Conservation (phyloP, 495 filamentous ascomycete species). For the Podospora appendiculata region DNA sequence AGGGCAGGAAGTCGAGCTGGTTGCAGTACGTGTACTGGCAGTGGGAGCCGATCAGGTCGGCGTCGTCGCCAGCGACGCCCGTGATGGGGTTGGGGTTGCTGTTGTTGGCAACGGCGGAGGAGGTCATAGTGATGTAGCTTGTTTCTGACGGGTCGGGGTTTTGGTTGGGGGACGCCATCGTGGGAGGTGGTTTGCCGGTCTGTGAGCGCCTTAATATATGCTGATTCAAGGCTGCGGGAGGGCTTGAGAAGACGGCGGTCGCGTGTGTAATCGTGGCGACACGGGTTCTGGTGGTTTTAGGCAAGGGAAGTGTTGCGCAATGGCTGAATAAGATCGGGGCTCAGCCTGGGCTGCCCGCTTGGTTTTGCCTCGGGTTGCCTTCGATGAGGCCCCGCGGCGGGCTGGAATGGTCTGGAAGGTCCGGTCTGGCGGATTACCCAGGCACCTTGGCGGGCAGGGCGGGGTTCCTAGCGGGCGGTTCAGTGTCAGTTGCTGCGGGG, state of each 20-base stretch:
- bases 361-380: no score
- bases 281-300: no score
- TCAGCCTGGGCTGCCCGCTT: no score
- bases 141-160: slow-evolving; percentile 24
- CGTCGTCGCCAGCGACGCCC: slow-evolving; percentile 44
- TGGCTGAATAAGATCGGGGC: no score
- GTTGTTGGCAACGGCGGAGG: slow-evolving; percentile 50
- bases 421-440: background rate
- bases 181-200: slow-evolving; percentile 3
- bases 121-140: slow-evolving; percentile 40
- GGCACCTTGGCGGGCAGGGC: background rate
- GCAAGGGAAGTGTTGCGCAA: no score
- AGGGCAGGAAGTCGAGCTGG: slow-evolving; percentile 93
- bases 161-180: slow-evolving; percentile 36
- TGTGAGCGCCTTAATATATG: background rate
- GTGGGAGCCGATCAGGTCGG: slow-evolving; percentile 78
- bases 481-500: background rate
- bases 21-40: slow-evolving; percentile 89
- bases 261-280: background rate
- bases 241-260: background rate
- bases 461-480: background rate
- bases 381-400: background rate
- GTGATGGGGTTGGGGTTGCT: slow-evolving; percentile 41
- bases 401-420: slow-evolving; percentile 3
- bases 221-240: background rate